A percentile compares a stretch with the other conserved stretches of the same genome.
Conservation (phyloP, 345 rosid species). For the Odontarrhena argentea region DNA sequence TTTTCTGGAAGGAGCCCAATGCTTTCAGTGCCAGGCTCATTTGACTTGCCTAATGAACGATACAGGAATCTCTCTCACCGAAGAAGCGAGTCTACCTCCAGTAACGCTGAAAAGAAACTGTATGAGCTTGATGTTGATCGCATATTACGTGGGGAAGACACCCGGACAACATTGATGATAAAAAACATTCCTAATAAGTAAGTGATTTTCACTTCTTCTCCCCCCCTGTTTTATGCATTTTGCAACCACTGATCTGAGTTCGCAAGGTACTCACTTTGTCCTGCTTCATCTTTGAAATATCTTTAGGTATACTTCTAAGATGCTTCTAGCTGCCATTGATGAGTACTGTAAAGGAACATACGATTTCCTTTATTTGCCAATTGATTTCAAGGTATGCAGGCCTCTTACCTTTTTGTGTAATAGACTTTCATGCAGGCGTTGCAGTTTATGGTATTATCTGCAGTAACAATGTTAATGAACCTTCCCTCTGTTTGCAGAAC, state of each 20-base stretch:
- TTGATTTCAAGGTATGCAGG: constrained; percentile 72
- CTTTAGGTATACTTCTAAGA: constrained; percentile 75
- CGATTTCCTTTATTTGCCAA: constrained; percentile 77
- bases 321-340: constrained; percentile 80
- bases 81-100: constrained; percentile 66
- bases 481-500: constrained; percentile 52
- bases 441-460: constrained; percentile 8
- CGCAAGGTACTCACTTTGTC: constrained; percentile 13
- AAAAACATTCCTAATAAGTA: constrained; percentile 97
- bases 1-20: constrained; percentile 68
- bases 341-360: constrained; percentile 75
- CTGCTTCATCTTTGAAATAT: constrained; percentile 13
- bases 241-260: background rate
- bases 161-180: constrained; percentile 88
- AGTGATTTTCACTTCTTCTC: constrained; percentile 14
- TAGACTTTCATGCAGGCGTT: background rate
- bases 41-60: constrained; percentile 75
- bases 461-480: constrained; percentile 2
- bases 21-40: constrained; percentile 61
- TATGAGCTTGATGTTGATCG: constrained; percentile 88
- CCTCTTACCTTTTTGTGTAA: constrained; percentile 15
- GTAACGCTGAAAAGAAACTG: constrained; percentile 74
- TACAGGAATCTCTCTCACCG: constrained; percentile 66
- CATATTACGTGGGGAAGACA: constrained; percentile 75
- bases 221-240: background rate